Evolutionary conservation across 768 basidiomycete species (phyloP).

Genomic region (Trametes sanguinea): DNA sequence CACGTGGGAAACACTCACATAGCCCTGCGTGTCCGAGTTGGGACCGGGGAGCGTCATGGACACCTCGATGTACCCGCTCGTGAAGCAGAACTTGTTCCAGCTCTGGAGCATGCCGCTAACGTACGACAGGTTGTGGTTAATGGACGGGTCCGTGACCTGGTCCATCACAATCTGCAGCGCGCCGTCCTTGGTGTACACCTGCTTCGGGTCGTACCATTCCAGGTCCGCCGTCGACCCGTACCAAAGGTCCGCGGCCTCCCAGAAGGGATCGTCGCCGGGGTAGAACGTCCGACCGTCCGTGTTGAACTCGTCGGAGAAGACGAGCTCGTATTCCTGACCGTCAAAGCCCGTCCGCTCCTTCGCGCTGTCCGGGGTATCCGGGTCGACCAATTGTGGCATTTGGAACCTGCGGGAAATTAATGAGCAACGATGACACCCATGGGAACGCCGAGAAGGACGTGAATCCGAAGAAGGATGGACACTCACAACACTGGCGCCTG

Average conservation of each 20-base stretch:
- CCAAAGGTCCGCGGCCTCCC: constrained; percentile 75
- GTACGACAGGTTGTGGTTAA: constrained; percentile 62
- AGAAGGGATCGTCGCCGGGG: constrained; percentile 66
- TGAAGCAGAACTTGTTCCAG: constrained; percentile 92
- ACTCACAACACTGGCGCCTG: constrained; percentile 50
- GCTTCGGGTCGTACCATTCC: constrained; percentile 76
- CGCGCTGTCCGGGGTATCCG: constrained; percentile 62
- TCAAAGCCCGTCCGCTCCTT: constrained; percentile 71
- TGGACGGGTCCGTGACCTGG: constrained; percentile 28
- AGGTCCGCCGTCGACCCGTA: constrained; percentile 69
- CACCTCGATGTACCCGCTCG: constrained; percentile 75
- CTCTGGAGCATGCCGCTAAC: constrained; percentile 80
- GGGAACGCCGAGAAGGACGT: background rate
- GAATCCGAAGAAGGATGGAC: background rate
- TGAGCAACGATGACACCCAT: background rate
- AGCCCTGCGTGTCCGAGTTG: constrained; percentile 49
- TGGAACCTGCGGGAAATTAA: constrained; percentile 27
- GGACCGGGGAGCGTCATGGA: constrained; percentile 59
- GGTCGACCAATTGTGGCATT: constrained; percentile 68
- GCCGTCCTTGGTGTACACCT: constrained; percentile 67
- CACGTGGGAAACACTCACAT: constrained; percentile 37
- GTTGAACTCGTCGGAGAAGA: constrained; percentile 70
- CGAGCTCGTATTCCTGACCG: constrained; percentile 64
- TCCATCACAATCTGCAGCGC: constrained; percentile 72
- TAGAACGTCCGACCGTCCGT: constrained; percentile 51